Percentiles rank a stretch among this genome's conserved stretches.
Conservation (phyloP, 2,329 filamentous ascomycete species). For the Monosporascus cannonballus region DNA sequence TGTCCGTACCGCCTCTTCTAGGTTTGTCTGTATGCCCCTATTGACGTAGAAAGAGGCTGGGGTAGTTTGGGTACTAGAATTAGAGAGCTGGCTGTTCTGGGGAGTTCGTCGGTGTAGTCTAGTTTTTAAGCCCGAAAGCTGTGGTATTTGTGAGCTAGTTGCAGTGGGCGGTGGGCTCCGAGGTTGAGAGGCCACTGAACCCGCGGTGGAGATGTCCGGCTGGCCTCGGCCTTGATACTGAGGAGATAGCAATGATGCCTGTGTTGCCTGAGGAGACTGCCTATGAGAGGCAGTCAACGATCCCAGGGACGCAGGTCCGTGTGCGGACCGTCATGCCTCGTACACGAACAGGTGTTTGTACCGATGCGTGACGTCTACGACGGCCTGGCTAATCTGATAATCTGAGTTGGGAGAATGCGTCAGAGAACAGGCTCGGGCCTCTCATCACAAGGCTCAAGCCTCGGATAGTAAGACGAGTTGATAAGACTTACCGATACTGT, state of each 20-base stretch:
- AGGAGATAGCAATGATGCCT: slow-evolving; percentile 8
- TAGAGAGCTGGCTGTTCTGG: not conserved
- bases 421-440: slow-evolving; percentile 3
- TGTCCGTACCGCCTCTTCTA: not conserved
- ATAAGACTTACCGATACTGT: slow-evolving; percentile 55
- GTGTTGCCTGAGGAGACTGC: slow-evolving; percentile 8
- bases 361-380: slow-evolving; percentile 81
- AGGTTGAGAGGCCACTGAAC: not conserved
- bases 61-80: slow-evolving; percentile 5
- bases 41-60: not conserved
- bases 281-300: slow-evolving; percentile 27
- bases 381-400: slow-evolving; percentile 65
- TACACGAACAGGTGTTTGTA: slow-evolving; percentile 74
- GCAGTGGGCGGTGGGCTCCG: not conserved
- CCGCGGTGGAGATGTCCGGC: not conserved
- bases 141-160: not conserved
- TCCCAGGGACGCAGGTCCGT: slow-evolving; percentile 33
- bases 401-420: slow-evolving; percentile 45
- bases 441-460: not conserved
- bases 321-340: slow-evolving; percentile 24
- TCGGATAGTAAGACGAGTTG: not conserved
- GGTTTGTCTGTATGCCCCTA: not conserved
- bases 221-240: slow-evolving; percentile 2
- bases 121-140: not conserved
- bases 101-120: not conserved